Percentiles rank a stretch among this genome's conserved stretches.
Conservation (phyloP, 495 filamentous ascomycete species). For the Tuber magnatum region DNA sequence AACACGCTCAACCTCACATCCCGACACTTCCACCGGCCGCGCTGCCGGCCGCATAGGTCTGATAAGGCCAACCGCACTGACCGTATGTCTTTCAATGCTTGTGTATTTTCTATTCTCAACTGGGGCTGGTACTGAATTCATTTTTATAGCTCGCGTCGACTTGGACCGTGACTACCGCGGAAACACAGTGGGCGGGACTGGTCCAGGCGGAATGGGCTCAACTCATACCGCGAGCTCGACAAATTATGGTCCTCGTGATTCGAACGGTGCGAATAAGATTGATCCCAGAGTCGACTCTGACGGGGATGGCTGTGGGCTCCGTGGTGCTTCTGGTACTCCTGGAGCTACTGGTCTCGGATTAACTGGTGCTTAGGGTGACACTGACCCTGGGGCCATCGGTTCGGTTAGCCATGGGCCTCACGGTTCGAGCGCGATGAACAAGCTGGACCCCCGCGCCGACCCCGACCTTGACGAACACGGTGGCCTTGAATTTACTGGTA, state of each 20-base stretch:
- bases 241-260: slow-evolving; percentile 41
- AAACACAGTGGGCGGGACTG: slow-evolving; percentile 27
- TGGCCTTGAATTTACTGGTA: not conserved
- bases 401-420: slow-evolving; percentile 48
- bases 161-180: slow-evolving; percentile 45
- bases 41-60: slow-evolving; percentile 49
- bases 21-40: slow-evolving; percentile 33
- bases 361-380: not conserved
- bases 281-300: slow-evolving; percentile 50
- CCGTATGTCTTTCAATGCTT: slow-evolving; percentile 16
- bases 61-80: slow-evolving; percentile 45
- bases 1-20: slow-evolving; percentile 46
- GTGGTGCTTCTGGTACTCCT: slow-evolving; percentile 16
- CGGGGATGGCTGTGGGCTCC: slow-evolving; percentile 43
- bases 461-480: slow-evolving; percentile 34
- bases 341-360: not conserved
- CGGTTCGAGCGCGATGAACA: slow-evolving; percentile 45
- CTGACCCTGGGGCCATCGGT: slow-evolving; percentile 14
- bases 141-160: slow-evolving; percentile 41
- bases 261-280: slow-evolving; percentile 44
- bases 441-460: slow-evolving; percentile 50
- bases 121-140: not conserved
- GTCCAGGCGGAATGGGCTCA: slow-evolving; percentile 35
- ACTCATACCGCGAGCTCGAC: slow-evolving; percentile 43
- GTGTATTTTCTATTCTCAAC: not conserved